These are phyloP conservation scores for Brassica incana DNA, from an alignment of 345 rosid species.

Conservation along the genomic window DNA sequence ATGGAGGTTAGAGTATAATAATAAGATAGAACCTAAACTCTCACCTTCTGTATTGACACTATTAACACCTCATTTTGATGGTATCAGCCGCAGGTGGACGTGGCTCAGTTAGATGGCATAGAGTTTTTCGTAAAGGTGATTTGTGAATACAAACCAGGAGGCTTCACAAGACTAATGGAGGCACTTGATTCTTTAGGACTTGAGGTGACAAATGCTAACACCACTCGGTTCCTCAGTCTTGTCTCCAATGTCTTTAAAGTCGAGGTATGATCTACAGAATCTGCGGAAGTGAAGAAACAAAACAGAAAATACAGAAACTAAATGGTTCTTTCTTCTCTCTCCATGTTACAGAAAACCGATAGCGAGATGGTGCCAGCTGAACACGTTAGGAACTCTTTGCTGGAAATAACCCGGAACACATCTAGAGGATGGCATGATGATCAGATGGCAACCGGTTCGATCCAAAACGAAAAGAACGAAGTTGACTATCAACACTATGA, in stretches of 20 bases:
- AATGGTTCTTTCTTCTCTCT: not conserved
- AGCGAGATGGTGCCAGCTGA: constrained; percentile 78
- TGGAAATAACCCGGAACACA: constrained; percentile 66
- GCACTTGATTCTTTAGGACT: constrained; percentile 82
- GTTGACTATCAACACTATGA: constrained; percentile 43
- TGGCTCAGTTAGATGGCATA: constrained; percentile 77
- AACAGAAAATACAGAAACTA: constrained; percentile 8
- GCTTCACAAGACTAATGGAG: constrained; percentile 80
- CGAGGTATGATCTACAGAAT: constrained; percentile 52
- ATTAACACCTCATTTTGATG: not conserved
- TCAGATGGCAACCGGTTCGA: constrained; percentile 42
- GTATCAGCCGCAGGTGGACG: constrained; percentile 84
- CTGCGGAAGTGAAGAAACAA: not conserved
- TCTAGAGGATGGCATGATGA: constrained; percentile 53
- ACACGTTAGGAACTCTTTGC: constrained; percentile 71
- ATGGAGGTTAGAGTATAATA: constrained; percentile 71
- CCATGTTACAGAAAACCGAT: constrained; percentile 61
- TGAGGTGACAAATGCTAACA: constrained; percentile 82
- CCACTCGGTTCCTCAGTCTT: constrained; percentile 70
- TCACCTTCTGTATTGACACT: constrained; percentile 4
- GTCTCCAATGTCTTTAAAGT: constrained; percentile 89
- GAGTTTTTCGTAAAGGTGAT: constrained; percentile 89
- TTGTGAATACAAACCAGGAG: constrained; percentile 82
- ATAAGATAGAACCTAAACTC: not conserved
- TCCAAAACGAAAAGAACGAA: constrained; percentile 44